Conservation (phyloP, 2,329 filamentous ascomycete species). For the Metarhizium album region DNA sequence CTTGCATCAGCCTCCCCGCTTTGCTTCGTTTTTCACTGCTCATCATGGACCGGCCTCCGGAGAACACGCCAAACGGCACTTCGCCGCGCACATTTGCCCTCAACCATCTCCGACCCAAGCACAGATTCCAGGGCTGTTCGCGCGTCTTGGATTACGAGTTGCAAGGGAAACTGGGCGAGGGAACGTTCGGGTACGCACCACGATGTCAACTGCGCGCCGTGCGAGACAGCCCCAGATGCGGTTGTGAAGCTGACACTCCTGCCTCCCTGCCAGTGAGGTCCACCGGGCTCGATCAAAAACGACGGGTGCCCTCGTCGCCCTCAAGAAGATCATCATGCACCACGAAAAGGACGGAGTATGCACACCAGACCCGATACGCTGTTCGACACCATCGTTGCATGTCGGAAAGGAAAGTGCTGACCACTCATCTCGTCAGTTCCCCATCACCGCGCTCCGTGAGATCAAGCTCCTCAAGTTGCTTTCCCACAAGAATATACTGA, state of each 20-base stretch:
- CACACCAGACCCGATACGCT: constrained; percentile 10
- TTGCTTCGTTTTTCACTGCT: background rate
- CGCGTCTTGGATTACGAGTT: constrained; percentile 72
- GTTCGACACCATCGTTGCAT: background rate
- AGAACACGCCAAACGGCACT: constrained; percentile 25
- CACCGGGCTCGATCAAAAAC: constrained; percentile 75
- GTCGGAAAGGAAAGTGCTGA: constrained; percentile 1
- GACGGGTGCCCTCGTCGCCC: constrained; percentile 64
- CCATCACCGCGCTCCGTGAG: constrained; percentile 94
- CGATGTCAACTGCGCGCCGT: background rate
- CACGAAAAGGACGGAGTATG: constrained; percentile 92
- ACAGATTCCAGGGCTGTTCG: constrained; percentile 74
- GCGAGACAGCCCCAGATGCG: too few species aligned
- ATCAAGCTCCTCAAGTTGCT: constrained; percentile 95
- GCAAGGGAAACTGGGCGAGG: constrained; percentile 78
- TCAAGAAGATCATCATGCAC: constrained; percentile 99
- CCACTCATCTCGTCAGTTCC: constrained; percentile 48
- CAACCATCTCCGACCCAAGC: constrained; percentile 42
- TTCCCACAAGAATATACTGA: constrained; percentile 80
- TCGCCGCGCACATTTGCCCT: constrained; percentile 47
- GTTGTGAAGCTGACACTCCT: background rate
- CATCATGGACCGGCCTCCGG: constrained; percentile 20
- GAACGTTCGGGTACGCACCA: constrained; percentile 70
- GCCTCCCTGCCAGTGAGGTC: constrained; percentile 54
- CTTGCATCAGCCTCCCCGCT: background rate